Evolutionary conservation across 768 basidiomycete species (phyloP).

Genomic region (Suillus plorans): DNA sequence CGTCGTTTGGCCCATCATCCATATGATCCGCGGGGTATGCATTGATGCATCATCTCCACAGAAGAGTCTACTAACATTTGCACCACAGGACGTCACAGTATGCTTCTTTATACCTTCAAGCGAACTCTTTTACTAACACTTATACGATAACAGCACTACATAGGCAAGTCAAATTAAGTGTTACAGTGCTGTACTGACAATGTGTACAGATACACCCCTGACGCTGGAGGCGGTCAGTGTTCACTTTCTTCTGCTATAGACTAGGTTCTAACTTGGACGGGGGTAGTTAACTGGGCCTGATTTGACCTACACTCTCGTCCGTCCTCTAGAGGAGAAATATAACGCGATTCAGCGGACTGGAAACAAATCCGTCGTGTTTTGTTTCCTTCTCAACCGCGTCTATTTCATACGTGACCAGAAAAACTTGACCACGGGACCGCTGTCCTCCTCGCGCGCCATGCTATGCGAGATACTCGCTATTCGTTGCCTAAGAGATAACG

Average conservation of each 20-base stretch:
- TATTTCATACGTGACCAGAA: constrained; percentile 76
- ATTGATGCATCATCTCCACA: background rate
- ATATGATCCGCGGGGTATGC: constrained; percentile 67
- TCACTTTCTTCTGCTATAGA: background rate
- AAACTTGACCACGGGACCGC: constrained; percentile 61
- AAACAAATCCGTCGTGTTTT: constrained; percentile 86
- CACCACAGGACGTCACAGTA: constrained; percentile 58
- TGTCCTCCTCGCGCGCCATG: constrained; percentile 74
- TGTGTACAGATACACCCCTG: constrained; percentile 72
- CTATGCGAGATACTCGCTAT: constrained; percentile 92
- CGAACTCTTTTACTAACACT: constrained; percentile 7
- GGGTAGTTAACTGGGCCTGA: constrained; percentile 78
- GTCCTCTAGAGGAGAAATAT: constrained; percentile 88
- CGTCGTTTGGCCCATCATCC: constrained; percentile 80
- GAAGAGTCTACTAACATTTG: constrained; percentile 14
- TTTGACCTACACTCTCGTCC: constrained; percentile 86
- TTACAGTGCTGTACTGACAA: constrained; percentile 4
- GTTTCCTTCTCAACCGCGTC: constrained; percentile 83
- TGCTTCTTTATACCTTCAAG: constrained; percentile 7
- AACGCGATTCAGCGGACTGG: constrained; percentile 63
- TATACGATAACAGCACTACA: constrained; percentile 54
- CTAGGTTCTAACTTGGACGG: constrained; percentile 12
- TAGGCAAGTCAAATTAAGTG: constrained; percentile 45
- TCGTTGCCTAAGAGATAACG: constrained; percentile 70
- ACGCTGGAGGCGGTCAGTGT: constrained; percentile 71